phyloP scores from a whole-genome alignment of 2,329 filamentous ascomycete species.

The Penicillium sumatraense region DNA sequence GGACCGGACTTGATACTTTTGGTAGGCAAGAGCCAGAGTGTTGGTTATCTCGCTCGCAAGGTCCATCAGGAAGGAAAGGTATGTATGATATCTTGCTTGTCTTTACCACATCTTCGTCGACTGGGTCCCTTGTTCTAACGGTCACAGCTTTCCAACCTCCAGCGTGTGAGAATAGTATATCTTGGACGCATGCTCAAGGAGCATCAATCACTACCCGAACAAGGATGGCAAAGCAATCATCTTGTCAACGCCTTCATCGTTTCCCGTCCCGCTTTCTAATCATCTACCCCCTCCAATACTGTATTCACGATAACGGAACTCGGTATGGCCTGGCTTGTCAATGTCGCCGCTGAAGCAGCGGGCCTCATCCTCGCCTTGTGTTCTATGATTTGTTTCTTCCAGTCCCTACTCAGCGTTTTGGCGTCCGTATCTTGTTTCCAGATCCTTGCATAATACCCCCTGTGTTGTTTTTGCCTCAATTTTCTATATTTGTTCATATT shows the following conservation, averaged over 20 bases:
- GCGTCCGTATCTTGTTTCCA: constrained; percentile 16
- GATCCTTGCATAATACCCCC: constrained; percentile 35
- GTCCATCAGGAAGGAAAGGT: constrained; percentile 69
- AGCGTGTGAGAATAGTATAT: constrained; percentile 74
- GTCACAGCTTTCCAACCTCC: constrained; percentile 60
- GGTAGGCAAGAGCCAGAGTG: constrained; percentile 65
- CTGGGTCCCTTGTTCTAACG: constrained; percentile 4
- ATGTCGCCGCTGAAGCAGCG: neutral
- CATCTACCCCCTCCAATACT: neutral
- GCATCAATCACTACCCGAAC: constrained; percentile 63
- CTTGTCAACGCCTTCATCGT: constrained; percentile 77
- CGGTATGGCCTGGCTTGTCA: neutral
- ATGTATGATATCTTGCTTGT: constrained; percentile 39
- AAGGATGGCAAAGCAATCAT: constrained; percentile 77
- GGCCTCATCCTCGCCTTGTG: neutral
- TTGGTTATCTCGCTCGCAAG: constrained; percentile 65
- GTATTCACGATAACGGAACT: neutral
- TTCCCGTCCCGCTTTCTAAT: constrained; percentile 20
- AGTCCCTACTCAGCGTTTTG: constrained; percentile 20
- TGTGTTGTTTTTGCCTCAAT: constrained; percentile 8
- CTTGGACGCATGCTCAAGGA: constrained; percentile 81
- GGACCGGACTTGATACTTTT: constrained; percentile 66
- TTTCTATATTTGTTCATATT: no score
- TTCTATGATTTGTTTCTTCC: neutral
- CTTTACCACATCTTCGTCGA: neutral